Evolutionary conservation across 2,329 filamentous ascomycete species (phyloP).

Genomic region (Colletotrichum orbiculare): DNA sequence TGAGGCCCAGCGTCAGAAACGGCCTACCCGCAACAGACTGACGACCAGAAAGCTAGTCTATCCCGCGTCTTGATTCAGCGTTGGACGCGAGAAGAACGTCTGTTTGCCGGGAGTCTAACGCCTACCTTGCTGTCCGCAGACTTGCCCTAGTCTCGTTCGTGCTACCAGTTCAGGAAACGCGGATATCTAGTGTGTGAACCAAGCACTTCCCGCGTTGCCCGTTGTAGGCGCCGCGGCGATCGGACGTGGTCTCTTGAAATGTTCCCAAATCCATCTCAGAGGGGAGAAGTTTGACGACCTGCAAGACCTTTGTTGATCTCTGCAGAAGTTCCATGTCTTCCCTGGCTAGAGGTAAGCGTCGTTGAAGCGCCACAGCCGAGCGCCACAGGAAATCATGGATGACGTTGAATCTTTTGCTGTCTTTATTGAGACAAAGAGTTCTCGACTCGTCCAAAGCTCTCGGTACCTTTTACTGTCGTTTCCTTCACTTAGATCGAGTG

Average conservation of each 20-base stretch:
- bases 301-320: background rate
- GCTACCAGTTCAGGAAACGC: conserved; percentile 9
- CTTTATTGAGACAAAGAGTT: background rate
- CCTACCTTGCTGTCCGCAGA: conserved; percentile 3
- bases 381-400: background rate
- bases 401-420: background rate
- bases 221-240: background rate
- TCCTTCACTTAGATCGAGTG: too few species aligned
- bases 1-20: too few species aligned
- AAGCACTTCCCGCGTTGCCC: conserved; percentile 1
- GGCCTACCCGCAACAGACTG: too few species aligned
- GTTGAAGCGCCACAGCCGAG: conserved; percentile 16
- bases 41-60: too few species aligned
- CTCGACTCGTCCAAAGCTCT: too few species aligned
- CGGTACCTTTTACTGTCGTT: too few species aligned
- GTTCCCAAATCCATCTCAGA: background rate
- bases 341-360: background rate
- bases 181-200: background rate
- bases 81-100: background rate
- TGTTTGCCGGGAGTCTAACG: background rate
- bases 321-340: background rate
- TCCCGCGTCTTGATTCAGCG: too few species aligned
- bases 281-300: too few species aligned
- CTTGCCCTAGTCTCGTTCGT: background rate
- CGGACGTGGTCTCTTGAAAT: background rate